Percentiles rank a stretch among this genome's conserved stretches.
Conservation (phyloP, 2,329 filamentous ascomycete species). For the Exophiala oligosperma region DNA sequence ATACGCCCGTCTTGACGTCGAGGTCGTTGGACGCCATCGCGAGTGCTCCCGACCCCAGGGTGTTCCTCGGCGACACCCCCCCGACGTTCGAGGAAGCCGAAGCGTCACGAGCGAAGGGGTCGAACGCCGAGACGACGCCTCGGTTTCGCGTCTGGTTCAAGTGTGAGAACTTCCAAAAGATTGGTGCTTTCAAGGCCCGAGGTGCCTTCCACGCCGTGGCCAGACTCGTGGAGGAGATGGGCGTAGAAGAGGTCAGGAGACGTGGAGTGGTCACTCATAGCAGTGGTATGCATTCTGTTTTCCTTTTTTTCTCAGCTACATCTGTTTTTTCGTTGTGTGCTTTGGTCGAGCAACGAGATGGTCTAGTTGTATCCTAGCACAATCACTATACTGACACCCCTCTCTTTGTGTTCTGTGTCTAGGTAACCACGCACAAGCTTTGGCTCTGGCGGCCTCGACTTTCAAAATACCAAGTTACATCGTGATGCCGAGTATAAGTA, state of each 20-base stretch:
- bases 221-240: constrained; percentile 63
- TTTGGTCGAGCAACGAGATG: neutral
- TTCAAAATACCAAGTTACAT: constrained; percentile 78
- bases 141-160: constrained; percentile 83
- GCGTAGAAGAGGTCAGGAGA: constrained; percentile 60
- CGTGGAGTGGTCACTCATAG: constrained; percentile 87
- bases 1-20: constrained; percentile 80
- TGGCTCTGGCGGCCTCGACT: constrained; percentile 77
- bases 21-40: constrained; percentile 72
- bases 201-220: constrained; percentile 86
- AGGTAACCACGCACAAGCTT: constrained; percentile 95
- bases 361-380: neutral
- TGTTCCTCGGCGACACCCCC: constrained; percentile 22
- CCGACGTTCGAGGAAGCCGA: constrained; percentile 46
- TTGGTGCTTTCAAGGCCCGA: constrained; percentile 89
- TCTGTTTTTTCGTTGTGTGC: neutral
- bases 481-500: constrained; percentile 86
- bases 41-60: constrained; percentile 62
- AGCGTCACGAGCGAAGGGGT: constrained; percentile 44
- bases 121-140: constrained; percentile 54
- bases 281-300: constrained; percentile 55
- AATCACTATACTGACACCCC: neutral
- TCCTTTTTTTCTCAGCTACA: neutral
- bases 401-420: neutral
- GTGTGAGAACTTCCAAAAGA: constrained; percentile 87